Conservation (phyloP, 257 asterid genomes). For the Solanum appendiculatum region DNA sequence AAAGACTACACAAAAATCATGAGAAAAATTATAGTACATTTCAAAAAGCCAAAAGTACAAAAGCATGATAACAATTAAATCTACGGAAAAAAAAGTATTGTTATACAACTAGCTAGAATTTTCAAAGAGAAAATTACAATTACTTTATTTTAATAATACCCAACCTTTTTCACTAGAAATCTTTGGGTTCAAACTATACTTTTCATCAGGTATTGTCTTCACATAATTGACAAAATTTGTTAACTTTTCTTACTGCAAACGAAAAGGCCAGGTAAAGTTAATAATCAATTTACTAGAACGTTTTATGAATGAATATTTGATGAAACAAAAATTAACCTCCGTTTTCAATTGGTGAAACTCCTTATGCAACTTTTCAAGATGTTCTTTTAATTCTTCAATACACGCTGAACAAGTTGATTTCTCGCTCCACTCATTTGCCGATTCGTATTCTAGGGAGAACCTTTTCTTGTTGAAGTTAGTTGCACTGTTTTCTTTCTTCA, state of each 20-base stretch:
- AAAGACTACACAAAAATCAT: background rate
- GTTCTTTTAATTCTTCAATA: background rate
- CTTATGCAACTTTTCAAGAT: background rate
- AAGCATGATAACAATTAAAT: background rate
- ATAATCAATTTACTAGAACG: background rate
- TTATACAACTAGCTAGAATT: too few species aligned
- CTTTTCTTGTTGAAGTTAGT: background rate
- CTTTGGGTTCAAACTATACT: background rate
- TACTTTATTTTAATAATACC: background rate
- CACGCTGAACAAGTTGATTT: background rate
- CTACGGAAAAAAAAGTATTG: background rate
- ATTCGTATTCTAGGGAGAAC: background rate
- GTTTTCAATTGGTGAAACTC: too few species aligned
- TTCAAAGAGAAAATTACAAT: too few species aligned
- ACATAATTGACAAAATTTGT: background rate
- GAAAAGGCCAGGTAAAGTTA: background rate
- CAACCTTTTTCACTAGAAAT: background rate
- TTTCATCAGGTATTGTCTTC: background rate
- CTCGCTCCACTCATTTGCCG: background rate
- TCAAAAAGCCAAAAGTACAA: background rate
- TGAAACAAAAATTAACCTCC: background rate
- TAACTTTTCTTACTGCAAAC: background rate
- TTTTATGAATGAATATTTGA: too few species aligned
- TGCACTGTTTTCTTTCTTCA: background rate
- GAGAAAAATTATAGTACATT: background rate